Conservation (phyloP, 148 eudicot genomes). For the Rhododendron williamsianum region DNA sequence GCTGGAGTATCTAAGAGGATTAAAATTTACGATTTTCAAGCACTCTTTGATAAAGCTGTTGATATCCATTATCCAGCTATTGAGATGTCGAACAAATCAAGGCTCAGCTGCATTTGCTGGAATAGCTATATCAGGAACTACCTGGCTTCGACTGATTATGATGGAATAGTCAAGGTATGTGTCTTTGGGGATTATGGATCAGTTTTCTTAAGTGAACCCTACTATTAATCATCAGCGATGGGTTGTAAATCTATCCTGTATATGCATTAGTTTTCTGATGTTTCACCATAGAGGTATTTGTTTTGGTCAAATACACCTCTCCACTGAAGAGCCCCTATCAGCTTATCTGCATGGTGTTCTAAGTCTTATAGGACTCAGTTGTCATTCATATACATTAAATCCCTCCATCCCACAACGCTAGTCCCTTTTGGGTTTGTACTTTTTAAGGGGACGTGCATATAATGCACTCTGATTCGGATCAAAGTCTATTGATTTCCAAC, state of each 20-base stretch:
- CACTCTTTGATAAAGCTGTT: constrained; percentile 52
- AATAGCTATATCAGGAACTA: constrained; percentile 73
- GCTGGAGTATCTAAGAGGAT: constrained; percentile 90
- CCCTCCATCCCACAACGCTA: not conserved
- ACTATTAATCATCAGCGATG: not conserved
- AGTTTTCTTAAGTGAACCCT: not conserved
- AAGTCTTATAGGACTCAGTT: not conserved
- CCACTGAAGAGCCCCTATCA: not conserved
- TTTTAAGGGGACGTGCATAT: not conserved
- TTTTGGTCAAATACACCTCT: not conserved
- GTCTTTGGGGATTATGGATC: not conserved
- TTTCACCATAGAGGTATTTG: not conserved
- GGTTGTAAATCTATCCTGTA: not conserved
- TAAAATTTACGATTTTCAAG: constrained; percentile 64
- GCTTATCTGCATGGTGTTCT: constrained; percentile 1
- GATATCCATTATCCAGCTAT: constrained; percentile 80
- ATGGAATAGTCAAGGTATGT: constrained; percentile 83
- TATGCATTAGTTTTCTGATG: not conserved
- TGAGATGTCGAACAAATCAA: constrained; percentile 78
- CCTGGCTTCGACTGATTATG: constrained; percentile 88
- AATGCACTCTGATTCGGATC: not conserved
- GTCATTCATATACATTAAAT: no score
- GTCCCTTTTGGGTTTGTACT: not conserved
- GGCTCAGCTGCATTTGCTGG: constrained; percentile 81
- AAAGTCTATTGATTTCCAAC: not conserved